Evolutionary conservation across 164 flowering plant species (phyloP), one percentile per base, ranked within the genome.

Genomic region (Annona squamosa): DNA sequence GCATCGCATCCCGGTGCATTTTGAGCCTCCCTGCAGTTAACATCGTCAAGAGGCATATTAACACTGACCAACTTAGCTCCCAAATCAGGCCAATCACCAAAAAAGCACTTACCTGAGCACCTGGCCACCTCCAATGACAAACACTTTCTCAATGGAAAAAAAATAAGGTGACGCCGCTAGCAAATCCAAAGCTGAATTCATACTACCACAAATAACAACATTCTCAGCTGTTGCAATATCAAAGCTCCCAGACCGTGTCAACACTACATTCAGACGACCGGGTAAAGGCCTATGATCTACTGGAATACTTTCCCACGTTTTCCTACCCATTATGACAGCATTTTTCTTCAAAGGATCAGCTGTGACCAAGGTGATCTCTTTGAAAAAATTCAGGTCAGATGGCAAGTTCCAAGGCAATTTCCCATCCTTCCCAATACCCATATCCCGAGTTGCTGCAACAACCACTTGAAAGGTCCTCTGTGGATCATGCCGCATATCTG

Each of bases 291-390:
- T 84, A 78, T 86, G 70, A 82, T 85, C 80, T 42, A 67, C 74
- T 17, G 97, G 99, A 71, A 95, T 87, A 74, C 97, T 90, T 79
- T 95, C 99, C 99, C 98, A 95, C 16, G 99, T 91, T 80, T 92
- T 95, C 48, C 99, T 88, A 46, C 99, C 99, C 99, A 92, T 95
- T 72, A 95, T 76, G 37, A 95, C 89, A 7, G 99, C 98, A 86
- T 95, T 95, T 81, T 80, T 95, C 72, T 91, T 95, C 64, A 67
- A 79, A 63, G 97, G 85, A 83, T 89, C 97, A 3, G 86, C 75
- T 12, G 97, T 89, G 46, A 81, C 74, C 77, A 72, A 2, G 26
- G 99, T 94, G 7, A 94, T 19, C 41, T 90, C 93, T 82, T 90
- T 91, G 80, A 94, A 94, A 74, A 83, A 86, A 68, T 89, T 90